Conservation (phyloP, 257 asterid species). For the Lavandula angustifolia region DNA sequence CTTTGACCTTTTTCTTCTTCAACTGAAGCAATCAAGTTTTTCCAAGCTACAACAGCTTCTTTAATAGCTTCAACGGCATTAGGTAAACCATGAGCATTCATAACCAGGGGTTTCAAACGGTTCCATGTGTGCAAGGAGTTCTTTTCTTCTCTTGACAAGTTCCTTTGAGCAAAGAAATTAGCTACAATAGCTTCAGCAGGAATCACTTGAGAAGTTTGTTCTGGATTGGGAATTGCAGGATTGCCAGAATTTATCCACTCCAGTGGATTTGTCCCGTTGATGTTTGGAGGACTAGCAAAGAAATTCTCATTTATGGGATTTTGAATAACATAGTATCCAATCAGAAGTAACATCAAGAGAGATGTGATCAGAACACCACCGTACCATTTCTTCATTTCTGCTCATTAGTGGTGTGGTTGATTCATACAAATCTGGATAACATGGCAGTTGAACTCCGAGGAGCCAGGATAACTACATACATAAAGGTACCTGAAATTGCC, state of each 20-base stretch:
- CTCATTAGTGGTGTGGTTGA: conserved; percentile 40
- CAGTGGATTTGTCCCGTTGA: conserved; percentile 77
- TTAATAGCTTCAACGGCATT: conserved; percentile 81
- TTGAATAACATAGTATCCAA: conserved; percentile 61
- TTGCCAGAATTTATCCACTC: conserved; percentile 67
- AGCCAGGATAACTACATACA: conserved; percentile 30
- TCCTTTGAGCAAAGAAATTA: conserved; percentile 53
- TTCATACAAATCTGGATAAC: conserved; percentile 32
- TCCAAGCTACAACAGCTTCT: conserved; percentile 86
- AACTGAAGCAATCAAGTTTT: conserved; percentile 64
- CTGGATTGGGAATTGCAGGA: conserved; percentile 54
- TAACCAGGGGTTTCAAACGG: conserved; percentile 55
- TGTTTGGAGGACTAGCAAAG: conserved; percentile 46
- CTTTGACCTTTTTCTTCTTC: conserved; percentile 62
- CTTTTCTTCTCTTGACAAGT: conserved; percentile 59
- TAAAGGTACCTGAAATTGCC: conserved; percentile 37
- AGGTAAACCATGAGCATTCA: conserved; percentile 70
- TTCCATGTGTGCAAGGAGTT: conserved; percentile 72
- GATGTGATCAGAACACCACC: conserved; percentile 61
- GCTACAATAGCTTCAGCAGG: conserved; percentile 51
- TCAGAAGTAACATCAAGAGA: conserved; percentile 59
- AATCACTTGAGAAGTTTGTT: conserved; percentile 52
- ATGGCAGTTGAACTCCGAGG: conserved; percentile 29
- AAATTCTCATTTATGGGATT: conserved; percentile 62
- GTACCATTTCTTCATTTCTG: conserved; percentile 90